Evolutionary conservation across 192 early-diverging fungal genomes (phyloP), one percentile per base, ranked within the genome.

Genomic region (Linnemannia zychae): DNA sequence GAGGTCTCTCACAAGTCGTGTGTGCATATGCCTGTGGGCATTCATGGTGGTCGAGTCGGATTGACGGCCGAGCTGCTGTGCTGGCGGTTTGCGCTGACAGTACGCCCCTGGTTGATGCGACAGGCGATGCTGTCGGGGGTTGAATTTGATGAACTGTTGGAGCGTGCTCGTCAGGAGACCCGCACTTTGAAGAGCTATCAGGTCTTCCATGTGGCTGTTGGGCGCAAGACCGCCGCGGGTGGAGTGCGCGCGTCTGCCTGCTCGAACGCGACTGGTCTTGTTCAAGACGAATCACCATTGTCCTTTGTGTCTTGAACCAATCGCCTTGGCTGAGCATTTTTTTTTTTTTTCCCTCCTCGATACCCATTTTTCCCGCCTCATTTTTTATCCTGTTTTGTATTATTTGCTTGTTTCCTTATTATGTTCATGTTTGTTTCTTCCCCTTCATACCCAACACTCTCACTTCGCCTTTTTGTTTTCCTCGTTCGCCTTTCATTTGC

Each of bases 51-150:
- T 49, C 73, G 83, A 7, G 33, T 79, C 18, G 83, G 83, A 6
- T 37, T 85, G 22, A 74, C 78, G 31, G 72, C 83, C 4, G 83
- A 85, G 37, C 40, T 85, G 46, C 67, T 85, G 3, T 76, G 73
- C 44, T 85, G 77, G 77, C 60, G 70, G 34, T 79, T 72, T 68
- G 77, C 83, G 36, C 31, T 75, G 48, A 76, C 57, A 28, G 82
- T 85, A 5, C 72, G 82, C 6, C 82, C 82, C 4, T 85, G 82
- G 82, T 49, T 85, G 60, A 85, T 85, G 82, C 50, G 82, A 46
- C 82, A 85, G 70, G 82, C 82, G 12, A 85, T 85, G 82, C 72
- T 85, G 17, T 85, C 82, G 34, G 77, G 82, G 4, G n/a, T 24
- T 22, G 82, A 85, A 70, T 85, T 85, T 68, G 83, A 85, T 52